Percentiles rank a stretch among this genome's conserved stretches.
Evolutionary conservation across 495 filamentous ascomycete genomes (phyloP).

Genomic region (Neurospora cerealis): DNA sequence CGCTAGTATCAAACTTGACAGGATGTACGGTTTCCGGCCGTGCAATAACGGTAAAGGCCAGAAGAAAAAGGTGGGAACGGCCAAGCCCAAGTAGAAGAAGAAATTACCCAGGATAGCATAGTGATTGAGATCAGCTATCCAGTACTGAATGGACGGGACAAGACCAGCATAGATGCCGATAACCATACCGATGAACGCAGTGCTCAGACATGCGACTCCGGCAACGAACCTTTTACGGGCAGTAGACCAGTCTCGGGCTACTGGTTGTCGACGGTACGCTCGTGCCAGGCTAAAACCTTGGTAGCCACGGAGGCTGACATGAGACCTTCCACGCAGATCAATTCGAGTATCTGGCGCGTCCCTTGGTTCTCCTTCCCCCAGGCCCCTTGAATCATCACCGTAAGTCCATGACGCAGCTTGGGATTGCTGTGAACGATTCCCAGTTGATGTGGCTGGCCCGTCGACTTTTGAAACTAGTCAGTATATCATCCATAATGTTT

Average conservation of each 20-base stretch:
- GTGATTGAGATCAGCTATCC: conserved; percentile 53
- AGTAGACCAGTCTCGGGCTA: conserved; percentile 56
- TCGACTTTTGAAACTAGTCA: neutral
- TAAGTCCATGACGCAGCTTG: neutral
- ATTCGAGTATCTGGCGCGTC: conserved; percentile 9
- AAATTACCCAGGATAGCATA: conserved; percentile 62
- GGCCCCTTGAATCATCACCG: neutral
- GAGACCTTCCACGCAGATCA: conserved; percentile 27
- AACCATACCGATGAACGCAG: conserved; percentile 54
- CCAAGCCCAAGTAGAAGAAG: conserved; percentile 57
- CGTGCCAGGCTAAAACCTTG: conserved; percentile 43
- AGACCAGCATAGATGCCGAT: conserved; percentile 68
- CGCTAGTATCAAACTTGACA: conserved; percentile 52
- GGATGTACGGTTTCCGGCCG: conserved; percentile 63
- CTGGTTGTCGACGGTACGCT: conserved; percentile 41
- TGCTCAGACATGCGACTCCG: conserved; percentile 58
- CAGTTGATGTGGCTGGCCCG: neutral
- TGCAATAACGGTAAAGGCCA: conserved; percentile 72
- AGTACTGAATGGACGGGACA: conserved; percentile 65
- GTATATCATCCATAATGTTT: neutral
- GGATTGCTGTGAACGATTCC: neutral
- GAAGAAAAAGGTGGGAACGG: conserved; percentile 54
- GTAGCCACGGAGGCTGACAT: conserved; percentile 32
- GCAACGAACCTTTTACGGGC: conserved; percentile 57
- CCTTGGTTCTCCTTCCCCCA: neutral